A percentile compares a stretch with the other conserved stretches of the same genome.
These are phyloP conservation scores for Colletotrichum kahawae DNA, from an alignment of 2,329 filamentous ascomycete species.

Conservation along the genomic window DNA sequence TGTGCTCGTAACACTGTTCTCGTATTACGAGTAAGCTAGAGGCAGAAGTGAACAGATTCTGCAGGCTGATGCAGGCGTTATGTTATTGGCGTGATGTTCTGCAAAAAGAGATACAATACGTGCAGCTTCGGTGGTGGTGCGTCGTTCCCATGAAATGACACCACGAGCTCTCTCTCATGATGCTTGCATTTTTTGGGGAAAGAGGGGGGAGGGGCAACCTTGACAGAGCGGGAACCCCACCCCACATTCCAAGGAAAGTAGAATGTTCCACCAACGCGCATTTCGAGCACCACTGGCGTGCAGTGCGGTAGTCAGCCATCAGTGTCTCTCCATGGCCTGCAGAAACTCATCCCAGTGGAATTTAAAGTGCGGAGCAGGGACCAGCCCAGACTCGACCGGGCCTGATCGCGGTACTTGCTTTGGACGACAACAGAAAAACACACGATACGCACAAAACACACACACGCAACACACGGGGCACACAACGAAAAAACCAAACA, in stretches of 20 bases:
- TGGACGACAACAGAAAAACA: slow-evolving; percentile 7
- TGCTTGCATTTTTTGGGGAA: slow-evolving; percentile 2
- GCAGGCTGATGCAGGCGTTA: background rate
- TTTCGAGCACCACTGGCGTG: background rate
- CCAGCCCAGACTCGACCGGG: background rate
- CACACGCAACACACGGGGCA: slow-evolving; percentile 22
- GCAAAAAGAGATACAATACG: background rate
- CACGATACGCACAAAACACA: background rate
- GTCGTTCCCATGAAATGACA: slow-evolving; percentile 8
- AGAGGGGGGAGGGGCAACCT: slow-evolving; percentile 6
- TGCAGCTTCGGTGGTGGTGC: background rate
- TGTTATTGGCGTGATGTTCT: background rate
- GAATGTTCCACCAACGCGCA: slow-evolving; percentile 9
- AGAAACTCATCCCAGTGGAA: background rate
- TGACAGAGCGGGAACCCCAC: background rate
- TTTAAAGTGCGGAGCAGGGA: background rate
- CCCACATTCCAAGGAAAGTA: slow-evolving; percentile 14
- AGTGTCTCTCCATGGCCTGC: background rate
- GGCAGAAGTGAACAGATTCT: background rate
- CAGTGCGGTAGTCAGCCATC: background rate
- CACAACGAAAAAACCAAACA: slow-evolving; percentile 27
- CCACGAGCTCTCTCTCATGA: slow-evolving; percentile 9
- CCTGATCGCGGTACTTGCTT: background rate
- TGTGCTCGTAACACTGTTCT: background rate
- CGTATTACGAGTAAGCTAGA: background rate